These are phyloP conservation scores for Psidium friedrichsthalianum DNA, from an alignment of 345 rosid genomes.

Conservation along the genomic window DNA sequence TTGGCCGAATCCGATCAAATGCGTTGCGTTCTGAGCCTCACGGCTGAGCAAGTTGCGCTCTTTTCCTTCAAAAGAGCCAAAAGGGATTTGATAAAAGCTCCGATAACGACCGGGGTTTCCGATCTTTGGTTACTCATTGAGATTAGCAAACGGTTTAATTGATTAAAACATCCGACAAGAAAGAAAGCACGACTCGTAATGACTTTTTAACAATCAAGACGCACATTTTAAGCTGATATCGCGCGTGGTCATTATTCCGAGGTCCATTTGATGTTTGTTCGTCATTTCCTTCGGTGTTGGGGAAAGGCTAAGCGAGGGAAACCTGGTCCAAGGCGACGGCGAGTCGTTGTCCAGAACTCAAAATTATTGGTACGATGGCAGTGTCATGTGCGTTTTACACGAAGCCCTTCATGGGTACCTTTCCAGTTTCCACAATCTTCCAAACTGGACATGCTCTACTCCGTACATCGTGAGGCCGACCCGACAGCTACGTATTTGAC, in stretches of 20 bases:
- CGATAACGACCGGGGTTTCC: not conserved
- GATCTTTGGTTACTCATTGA: not conserved
- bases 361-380: not conserved
- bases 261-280: not conserved
- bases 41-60: not conserved
- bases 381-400: not conserved
- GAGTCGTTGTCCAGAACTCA: not conserved
- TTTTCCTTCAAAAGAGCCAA: not conserved
- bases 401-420: not conserved
- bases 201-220: not conserved
- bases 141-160: not conserved
- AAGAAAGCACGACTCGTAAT: not conserved
- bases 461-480: not conserved
- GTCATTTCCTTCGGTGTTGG: no score
- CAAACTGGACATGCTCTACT: not conserved
- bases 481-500: not conserved
- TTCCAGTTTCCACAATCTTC: not conserved
- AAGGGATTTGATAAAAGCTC: not conserved
- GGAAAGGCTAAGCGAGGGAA: not conserved
- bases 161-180: not conserved
- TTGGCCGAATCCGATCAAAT: not conserved
- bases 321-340: not conserved
- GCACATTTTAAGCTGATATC: not conserved
- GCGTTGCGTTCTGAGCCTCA: not conserved
- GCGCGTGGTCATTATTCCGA: no score